phyloP scores from a whole-genome alignment of 1,284 basidiomycete genomes.

The Schizopora paradoxa region DNA sequence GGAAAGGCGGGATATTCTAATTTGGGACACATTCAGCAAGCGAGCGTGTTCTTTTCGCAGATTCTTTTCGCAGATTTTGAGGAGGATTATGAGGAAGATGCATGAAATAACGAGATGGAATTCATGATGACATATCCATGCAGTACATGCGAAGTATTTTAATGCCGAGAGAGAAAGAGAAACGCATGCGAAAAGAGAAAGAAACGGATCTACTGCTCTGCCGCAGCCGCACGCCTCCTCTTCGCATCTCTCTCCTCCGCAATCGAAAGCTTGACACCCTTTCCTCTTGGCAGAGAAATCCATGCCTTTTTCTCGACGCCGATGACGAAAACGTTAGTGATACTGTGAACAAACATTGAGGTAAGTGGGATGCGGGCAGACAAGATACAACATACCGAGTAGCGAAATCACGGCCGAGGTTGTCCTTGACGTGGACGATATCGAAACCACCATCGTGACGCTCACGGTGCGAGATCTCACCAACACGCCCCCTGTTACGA shows the following conservation, averaged over 20 bases:
- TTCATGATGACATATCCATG: too few relatives aligned
- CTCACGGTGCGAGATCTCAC: slow-evolving; percentile 94
- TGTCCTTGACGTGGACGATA: slow-evolving; percentile 96
- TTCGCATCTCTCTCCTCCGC: slow-evolving; percentile 80
- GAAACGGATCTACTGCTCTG: slow-evolving; percentile 43
- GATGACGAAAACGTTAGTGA: slow-evolving; percentile 97
- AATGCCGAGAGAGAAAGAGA: slow-evolving; percentile 5
- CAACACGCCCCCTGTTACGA: slow-evolving; percentile 98
- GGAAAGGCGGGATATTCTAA: too few relatives aligned
- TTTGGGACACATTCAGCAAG: too few relatives aligned
- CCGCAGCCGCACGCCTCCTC: slow-evolving; percentile 63
- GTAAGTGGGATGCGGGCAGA: background rate
- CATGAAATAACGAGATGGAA: too few relatives aligned
- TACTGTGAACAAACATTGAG: slow-evolving; percentile 41
- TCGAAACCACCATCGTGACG: slow-evolving; percentile 98
- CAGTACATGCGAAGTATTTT: too few relatives aligned
- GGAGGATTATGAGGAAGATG: too few relatives aligned
- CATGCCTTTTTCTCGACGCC: slow-evolving; percentile 94
- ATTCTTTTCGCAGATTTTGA: too few relatives aligned
- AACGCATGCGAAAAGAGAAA: slow-evolving; percentile 8
- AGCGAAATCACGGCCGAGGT: slow-evolving; percentile 91
- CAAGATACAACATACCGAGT: slow-evolving; percentile 65
- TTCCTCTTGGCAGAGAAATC: slow-evolving; percentile 97
- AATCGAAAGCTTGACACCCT: slow-evolving; percentile 93
- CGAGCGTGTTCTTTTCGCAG: too few relatives aligned